Conservation (phyloP, 2,329 filamentous ascomycete genomes). For the Plectosphaerella plurivora region DNA sequence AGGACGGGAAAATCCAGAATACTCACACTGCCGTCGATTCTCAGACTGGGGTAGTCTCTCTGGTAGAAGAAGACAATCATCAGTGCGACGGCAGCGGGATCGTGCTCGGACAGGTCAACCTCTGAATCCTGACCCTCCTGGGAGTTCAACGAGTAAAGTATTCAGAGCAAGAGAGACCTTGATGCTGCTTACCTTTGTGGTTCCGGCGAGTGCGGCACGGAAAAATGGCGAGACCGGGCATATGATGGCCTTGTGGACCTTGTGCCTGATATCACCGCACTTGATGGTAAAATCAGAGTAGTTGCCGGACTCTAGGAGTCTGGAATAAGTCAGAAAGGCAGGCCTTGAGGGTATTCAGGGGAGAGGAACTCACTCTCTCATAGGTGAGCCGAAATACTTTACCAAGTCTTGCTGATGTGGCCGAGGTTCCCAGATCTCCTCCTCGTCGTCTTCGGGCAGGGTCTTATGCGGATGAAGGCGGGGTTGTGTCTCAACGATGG, state of each 20-base stretch:
- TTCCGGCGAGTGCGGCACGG: background rate
- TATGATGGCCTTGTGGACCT: conserved; percentile 11
- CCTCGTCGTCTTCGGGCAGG: too few relatives aligned
- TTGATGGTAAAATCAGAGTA: conserved; percentile 9
- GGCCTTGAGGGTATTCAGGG: too few relatives aligned
- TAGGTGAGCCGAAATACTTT: too few relatives aligned
- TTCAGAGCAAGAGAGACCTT: too few relatives aligned
- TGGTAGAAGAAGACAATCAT: conserved; percentile 1
- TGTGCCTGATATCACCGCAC: conserved; percentile 9
- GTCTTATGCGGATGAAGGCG: too few relatives aligned
- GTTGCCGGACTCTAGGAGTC: conserved; percentile 7
- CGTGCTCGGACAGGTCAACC: background rate
- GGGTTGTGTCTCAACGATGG: too few relatives aligned
- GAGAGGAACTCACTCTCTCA: too few relatives aligned
- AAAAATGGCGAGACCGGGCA: conserved; percentile 6
- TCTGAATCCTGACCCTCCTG: background rate
- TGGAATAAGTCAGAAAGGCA: background rate
- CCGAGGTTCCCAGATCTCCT: too few relatives aligned
- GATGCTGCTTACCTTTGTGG: background rate
- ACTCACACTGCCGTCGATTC: background rate
- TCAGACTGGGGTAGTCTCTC: background rate
- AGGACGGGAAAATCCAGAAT: too few relatives aligned
- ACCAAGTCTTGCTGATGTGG: too few relatives aligned
- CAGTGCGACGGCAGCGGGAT: background rate
- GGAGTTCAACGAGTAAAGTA: background rate